phyloP scores from a whole-genome alignment of 331 rosid species.

The Dryas integrifolia region DNA sequence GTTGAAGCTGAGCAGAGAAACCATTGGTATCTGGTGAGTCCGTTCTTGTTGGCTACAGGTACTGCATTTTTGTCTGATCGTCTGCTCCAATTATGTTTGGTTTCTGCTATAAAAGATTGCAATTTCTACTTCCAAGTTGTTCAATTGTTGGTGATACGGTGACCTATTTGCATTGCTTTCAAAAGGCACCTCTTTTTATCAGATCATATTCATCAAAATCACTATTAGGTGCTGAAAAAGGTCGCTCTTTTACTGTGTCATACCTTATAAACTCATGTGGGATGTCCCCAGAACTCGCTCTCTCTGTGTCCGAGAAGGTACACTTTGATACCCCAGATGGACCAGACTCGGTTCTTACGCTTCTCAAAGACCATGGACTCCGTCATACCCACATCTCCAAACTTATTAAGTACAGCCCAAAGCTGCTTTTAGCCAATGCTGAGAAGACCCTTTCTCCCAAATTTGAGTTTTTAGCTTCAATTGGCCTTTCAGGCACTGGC shows the following conservation, averaged over 20 bases:
- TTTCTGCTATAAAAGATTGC: not conserved
- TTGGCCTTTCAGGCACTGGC: slow-evolving; percentile 12
- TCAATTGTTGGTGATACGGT: not conserved
- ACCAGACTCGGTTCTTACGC: slow-evolving; percentile 13
- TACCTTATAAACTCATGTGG: slow-evolving; percentile 28
- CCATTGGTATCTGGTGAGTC: not conserved
- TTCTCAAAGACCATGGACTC: slow-evolving; percentile 19
- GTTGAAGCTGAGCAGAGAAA: not conserved
- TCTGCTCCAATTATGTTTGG: not conserved
- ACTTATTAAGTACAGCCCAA: not conserved
- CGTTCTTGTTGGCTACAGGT: not conserved
- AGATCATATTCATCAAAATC: slow-evolving; percentile 1
- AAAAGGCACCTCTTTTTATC: not conserved
- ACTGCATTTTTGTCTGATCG: too few relatives aligned
- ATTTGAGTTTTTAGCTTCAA: slow-evolving; percentile 17
- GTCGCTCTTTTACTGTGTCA: slow-evolving; percentile 5
- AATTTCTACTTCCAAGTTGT: not conserved
- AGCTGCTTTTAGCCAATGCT: slow-evolving; percentile 13
- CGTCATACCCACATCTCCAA: not conserved
- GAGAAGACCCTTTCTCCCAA: slow-evolving; percentile 25
- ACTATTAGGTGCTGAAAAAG: not conserved
- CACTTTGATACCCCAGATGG: slow-evolving; percentile 4
- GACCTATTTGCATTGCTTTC: not conserved
- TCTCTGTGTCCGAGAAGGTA: not conserved
- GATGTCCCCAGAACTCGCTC: slow-evolving; percentile 18